Conservation (phyloP, 1,284 basidiomycete genomes). For the Sanghuangporus sanghuang region DNA sequence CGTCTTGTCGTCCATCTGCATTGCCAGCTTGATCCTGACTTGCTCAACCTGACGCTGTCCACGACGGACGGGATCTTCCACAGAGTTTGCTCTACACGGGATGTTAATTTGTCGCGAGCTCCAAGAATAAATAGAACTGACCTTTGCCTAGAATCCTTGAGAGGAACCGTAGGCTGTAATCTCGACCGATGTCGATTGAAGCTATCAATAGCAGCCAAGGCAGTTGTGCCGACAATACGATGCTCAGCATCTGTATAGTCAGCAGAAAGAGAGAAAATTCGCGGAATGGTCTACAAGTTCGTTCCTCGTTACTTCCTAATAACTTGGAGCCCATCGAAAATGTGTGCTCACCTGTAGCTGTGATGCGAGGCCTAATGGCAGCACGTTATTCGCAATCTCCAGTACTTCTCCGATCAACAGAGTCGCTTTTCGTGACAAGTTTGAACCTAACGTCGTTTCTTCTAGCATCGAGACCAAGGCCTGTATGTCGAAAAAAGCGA, state of each 20-base stretch:
- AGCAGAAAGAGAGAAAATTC: constrained; percentile 80
- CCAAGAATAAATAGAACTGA: constrained; percentile 23
- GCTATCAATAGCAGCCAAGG: constrained; percentile 86
- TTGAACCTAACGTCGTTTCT: constrained; percentile 64
- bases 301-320: background rate
- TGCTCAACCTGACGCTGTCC: constrained; percentile 92
- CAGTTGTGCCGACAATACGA: constrained; percentile 79
- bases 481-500: constrained; percentile 35
- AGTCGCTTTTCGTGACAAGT: constrained; percentile 82
- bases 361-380: constrained; percentile 83
- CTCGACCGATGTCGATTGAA: constrained; percentile 82
- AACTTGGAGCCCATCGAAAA: background rate
- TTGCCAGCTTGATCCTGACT: constrained; percentile 79
- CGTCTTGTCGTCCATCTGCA: constrained; percentile 90
- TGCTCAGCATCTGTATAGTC: constrained; percentile 70
- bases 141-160: constrained; percentile 58
- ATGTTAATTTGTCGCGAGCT: background rate
- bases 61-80: constrained; percentile 81
- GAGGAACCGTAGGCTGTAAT: constrained; percentile 44
- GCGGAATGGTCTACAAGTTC: constrained; percentile 69
- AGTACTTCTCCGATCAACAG: constrained; percentile 90
- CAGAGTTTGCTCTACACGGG: constrained; percentile 67
- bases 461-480: constrained; percentile 82
- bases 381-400: constrained; percentile 80
- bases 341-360: constrained; percentile 63